Evolutionary conservation across 805 yeast species (phyloP), one percentile per base, ranked within the genome.

Genomic region (Pichia ethanolica): DNA sequence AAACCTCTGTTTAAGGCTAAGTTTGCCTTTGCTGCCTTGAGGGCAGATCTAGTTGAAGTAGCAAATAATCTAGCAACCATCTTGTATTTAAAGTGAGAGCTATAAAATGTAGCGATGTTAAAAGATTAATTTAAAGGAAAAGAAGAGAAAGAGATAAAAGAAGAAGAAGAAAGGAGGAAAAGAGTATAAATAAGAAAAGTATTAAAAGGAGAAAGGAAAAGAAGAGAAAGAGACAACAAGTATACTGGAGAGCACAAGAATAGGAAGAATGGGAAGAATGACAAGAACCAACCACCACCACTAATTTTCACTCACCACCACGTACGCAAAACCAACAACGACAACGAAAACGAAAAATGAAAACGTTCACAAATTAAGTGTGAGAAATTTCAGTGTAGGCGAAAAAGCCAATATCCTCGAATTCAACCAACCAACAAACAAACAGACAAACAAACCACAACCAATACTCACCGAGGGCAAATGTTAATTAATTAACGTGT

Each of bases 21-120:
- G 77, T 83, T 83, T 70, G 89, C 88, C 78, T 82, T 86, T 66
- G 89, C 95, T 64, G 91, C 90, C 73, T 82, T 81, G 74, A 85
- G 81, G 66, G 96, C 95, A 69, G 86, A 78, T 75, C 89, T 89
- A 63, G 96, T 81, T 67, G 81, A 65, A 63, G 81, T 72, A 69
- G 78, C 72, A 69, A 76, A 77, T 66, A 78, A 71, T 73, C 81
- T 77, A 69, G 82, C 69, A 64, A 65, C 69, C 69, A 65, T 65
- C 58, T 59, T 61, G 38, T 42, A 14, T 34, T 20, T 20, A 20
- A 44, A 37, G 42, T 44, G 48, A 49, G 52, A 45, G 52, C 52
- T 49, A 40, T 42, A 41, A 12, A 33, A 38, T 45, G 40, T 12
- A 46, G 39, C 48, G 49, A 44, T 39, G 30, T 30, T 38, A 52